Percentiles rank a stretch among this genome's conserved stretches.
phyloP scores from a whole-genome alignment of 306 rosid species.

The Sesbania bispinosa region DNA sequence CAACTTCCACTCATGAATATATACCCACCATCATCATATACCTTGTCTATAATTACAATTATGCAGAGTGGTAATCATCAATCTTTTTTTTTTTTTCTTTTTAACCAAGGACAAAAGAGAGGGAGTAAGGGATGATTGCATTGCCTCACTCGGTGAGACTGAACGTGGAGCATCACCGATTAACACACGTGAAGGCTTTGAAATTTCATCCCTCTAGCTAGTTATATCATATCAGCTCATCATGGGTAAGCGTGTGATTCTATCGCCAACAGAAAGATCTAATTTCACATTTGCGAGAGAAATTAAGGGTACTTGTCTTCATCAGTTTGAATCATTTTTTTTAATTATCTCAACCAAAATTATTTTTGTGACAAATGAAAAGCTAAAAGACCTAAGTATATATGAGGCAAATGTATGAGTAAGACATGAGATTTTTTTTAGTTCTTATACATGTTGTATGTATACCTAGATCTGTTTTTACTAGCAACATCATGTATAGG shows the following conservation, averaged over 20 bases:
- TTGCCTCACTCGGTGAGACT: slow-evolving; percentile 19
- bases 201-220: slow-evolving; percentile 34
- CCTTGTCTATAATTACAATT: slow-evolving; percentile 72
- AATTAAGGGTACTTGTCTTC: no score
- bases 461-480: no score
- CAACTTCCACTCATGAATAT: slow-evolving; percentile 49
- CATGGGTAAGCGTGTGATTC: slow-evolving; percentile 4
- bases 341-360: no score
- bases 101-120: slow-evolving; percentile 19
- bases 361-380: no score
- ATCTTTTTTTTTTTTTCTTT: no score
- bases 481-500: no score
- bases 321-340: no score
- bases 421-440: no score
- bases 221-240: slow-evolving; percentile 5
- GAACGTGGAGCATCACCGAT: slow-evolving; percentile 32
- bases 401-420: no score
- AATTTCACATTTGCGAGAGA: background rate
- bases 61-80: slow-evolving; percentile 47
- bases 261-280: background rate
- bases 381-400: no score
- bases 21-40: slow-evolving; percentile 56
- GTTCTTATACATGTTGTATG: no score
- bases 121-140: slow-evolving; percentile 36
- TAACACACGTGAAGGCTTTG: slow-evolving; percentile 47